Base-by-base conservation (phyloP, 441 rosid species). In the Gossypium gossypioides region DNA sequence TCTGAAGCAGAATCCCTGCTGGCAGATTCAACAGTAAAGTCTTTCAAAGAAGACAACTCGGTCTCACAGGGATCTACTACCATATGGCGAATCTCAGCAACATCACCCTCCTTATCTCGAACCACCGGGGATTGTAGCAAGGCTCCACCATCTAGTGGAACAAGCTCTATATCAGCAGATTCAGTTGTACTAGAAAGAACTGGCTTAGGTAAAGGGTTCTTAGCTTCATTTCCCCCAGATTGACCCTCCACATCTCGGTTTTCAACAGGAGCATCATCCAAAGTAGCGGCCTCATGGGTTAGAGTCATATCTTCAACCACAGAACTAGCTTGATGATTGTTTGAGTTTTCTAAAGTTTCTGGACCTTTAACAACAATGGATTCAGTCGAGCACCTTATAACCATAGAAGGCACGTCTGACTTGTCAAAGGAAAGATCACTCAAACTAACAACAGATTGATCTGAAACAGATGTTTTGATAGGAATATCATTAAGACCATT, bases 1-100 rank as follows among this genome's bases (percentile, higher is more conserved):
- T 76, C 75, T 16, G 48, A n/a, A 74, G 66, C 48, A 72, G 58
- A 63, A 22, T 64, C 67, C 32, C 58, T 0, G 10, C 40, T 29
- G 68, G 71, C 40, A 61, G 68, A 40, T 40, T 40, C 34, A 42
- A 29, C 19, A 21, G 54, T 42, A 21, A 64, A 64, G 18, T 52
- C 68, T 63, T 63, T 63, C 68, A 10, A 19, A 40, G 68, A 40
- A 22, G 68, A 24, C 25, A 58, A 58, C 72, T 73, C 72, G n/a
- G 34, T 25, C 56, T 75, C 75, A 52, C 81, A 75, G 55, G 74
- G 50, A 40, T 72, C 80, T 27, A 71, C 68, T 58, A 74, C 81
- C 73, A 59, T 74, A 68, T 61, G 67, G 46, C 60, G 32, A 72
- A 27, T 48, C 68, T 40, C 46, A 76, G 46, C 57, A 72, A 60